Base-by-base conservation (phyloP, 2,329 filamentous ascomycete species). In the Fusarium devonianum region DNA sequence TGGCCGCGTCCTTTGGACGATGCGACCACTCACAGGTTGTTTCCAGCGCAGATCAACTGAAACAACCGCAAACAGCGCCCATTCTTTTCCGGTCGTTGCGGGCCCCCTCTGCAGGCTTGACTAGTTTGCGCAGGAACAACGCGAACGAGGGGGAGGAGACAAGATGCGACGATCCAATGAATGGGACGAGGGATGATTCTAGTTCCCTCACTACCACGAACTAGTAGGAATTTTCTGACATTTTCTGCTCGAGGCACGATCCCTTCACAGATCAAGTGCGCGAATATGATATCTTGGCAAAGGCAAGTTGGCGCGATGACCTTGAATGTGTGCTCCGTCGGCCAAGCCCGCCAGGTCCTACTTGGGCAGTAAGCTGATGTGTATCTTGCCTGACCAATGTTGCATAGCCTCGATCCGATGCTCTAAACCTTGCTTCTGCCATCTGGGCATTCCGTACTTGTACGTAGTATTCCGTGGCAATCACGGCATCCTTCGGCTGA, bases 71-170 rank as follows among this genome's bases (percentile, higher is more conserved):
- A 42, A 11, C 21, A 43, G 40, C 49, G 42, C 49, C 35, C 54
- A 41, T 45, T 44, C 21, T 58, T 35, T 35, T 28, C 14, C 40
- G 40, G 29, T 53, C 49, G 52, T 40, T 60, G 56, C 51, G 56
- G 51, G 56, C 60, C 43, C 51, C 29, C 16, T 47, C 49, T 58
- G 9, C 9, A n/a, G n/a, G 26, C 26, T 28, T 22, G 21, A 9
- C 6, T 22, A 5, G 25, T 28, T 12, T 11, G n/a, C 18, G 54
- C 55, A 58, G 54, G 55, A 56, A 58, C 50, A 55, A 29, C 40
- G 13, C 19, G 11, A 42, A 43, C 9, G 9, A 21, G 22, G 45
- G 33, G 36, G 51, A 56, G 32, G 38, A 48, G 35, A 37, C 32
- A 34, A 37, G 13, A 54, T 39, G 43, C 37, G 41, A 47, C 47